Base-by-base conservation (phyloP, 768 basidiomycete species). In the Lepiota venenata region DNA sequence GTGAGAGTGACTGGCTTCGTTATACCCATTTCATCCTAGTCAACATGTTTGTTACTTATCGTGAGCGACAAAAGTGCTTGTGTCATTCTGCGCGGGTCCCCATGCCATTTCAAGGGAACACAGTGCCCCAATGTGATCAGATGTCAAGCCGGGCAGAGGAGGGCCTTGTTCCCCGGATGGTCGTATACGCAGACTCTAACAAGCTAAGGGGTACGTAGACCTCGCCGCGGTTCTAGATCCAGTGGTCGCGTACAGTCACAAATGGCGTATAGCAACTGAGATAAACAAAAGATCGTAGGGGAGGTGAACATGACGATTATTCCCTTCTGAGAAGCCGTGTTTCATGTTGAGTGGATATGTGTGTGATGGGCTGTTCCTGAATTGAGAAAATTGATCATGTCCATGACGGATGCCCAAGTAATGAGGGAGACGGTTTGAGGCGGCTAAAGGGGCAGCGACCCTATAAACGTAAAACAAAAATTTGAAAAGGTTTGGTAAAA, bases 321-420 rank as follows among this genome's bases (percentile, higher is more conserved):
- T 52, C 50, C 42, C 43, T 52, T 52, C 50, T 20, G 32, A 44
- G 50, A 52, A 52, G 32, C 29, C 45, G 38, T 54, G 52, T 54
- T 54, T 54, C 52, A 54, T 44, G 41, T 52, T 43, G 29, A 14
- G 37, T 45, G 44, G 38, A 21, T 36, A 47, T 42, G 22, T 21
- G 39, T 41, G 35, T 48, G 25, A 37, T 36, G 36, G 35, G 42
- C 35, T 38, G 51, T 55, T 42, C 53, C 40, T 55, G 53, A 46
- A 38, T 45, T 44, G 18, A 45, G 51, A 44, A 54, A 47, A 15
- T 36, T 48, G 53, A 42, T 48, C 14, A 32, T 21, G 21, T 39
- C 16, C 25, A 48, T 25, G 27, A 46, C 29, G 8, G 39, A 39
- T 47, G 27, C 21, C 16, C 16, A 35, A n/a, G 9, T 27, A 39